A percentile compares a stretch with the other conserved stretches of the same genome.
Conservation (phyloP, 257 asterid species). For the Lycium ferocissimum region DNA sequence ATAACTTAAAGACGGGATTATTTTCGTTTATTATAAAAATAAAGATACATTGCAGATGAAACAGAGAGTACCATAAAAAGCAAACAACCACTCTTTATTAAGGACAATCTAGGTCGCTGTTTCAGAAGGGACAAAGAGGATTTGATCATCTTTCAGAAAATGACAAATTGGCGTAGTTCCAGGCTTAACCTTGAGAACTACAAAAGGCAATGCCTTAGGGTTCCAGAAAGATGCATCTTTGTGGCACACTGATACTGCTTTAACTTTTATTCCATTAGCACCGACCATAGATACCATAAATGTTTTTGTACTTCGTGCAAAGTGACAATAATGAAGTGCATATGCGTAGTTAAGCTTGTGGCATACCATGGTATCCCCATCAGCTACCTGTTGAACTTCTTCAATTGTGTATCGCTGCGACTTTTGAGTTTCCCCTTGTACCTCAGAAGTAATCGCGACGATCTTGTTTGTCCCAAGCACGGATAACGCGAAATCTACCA, state of each 20-base stretch:
- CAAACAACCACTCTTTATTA: too few relatives aligned
- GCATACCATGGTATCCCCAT: not conserved
- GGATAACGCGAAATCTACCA: not conserved
- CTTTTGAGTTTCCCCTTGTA: not conserved
- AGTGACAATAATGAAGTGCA: not conserved
- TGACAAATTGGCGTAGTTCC: not conserved
- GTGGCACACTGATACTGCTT: slow-evolving; percentile 9
- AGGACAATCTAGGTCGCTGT: too few relatives aligned
- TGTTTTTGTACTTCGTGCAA: not conserved
- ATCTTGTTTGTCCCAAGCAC: not conserved
- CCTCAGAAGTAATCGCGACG: not conserved
- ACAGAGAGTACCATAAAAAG: too few relatives aligned
- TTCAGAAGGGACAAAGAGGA: too few relatives aligned
- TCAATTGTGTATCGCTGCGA: not conserved
- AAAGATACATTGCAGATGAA: too few relatives aligned
- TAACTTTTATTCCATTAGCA: not conserved
- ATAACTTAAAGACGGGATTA: too few relatives aligned
- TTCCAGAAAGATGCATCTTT: slow-evolving; percentile 24
- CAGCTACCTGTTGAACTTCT: not conserved
- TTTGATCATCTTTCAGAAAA: not conserved
- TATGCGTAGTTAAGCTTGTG: not conserved
- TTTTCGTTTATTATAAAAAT: too few relatives aligned
- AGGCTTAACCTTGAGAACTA: not conserved
- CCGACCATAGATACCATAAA: not conserved
- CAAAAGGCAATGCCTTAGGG: not conserved